Percentiles rank a stretch among this genome's conserved stretches.
Evolutionary conservation across 2,329 filamentous ascomycete genomes (phyloP).

Genomic region (Exophiala sp.): DNA sequence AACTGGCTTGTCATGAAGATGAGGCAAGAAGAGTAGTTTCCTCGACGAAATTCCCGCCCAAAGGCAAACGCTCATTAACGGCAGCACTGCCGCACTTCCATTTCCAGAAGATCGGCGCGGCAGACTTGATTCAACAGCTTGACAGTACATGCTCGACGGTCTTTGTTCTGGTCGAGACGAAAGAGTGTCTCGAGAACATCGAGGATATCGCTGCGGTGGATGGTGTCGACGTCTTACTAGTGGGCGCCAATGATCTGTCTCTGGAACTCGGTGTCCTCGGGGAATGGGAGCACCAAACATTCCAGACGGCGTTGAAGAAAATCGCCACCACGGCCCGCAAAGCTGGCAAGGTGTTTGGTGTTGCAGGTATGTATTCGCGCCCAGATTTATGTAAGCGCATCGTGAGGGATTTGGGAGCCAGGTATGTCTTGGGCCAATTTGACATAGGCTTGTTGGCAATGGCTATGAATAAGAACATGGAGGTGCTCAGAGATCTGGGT

Average conservation of each 20-base stretch:
- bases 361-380: neutral
- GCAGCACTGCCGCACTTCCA: conserved; percentile 14
- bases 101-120: neutral
- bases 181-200: conserved; percentile 8
- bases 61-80: conserved; percentile 12
- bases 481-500: conserved; percentile 1
- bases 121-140: neutral
- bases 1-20: neutral
- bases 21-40: conserved; percentile 7
- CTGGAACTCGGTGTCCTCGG: conserved; percentile 10
- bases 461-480: conserved; percentile 13
- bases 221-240: conserved; percentile 18
- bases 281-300: conserved; percentile 12
- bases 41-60: conserved; percentile 11
- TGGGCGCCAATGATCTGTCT: conserved; percentile 18
- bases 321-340: neutral
- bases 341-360: neutral
- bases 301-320: conserved; percentile 2
- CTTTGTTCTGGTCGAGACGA: conserved; percentile 18
- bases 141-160: conserved; percentile 13
- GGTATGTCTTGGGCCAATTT: conserved; percentile 11
- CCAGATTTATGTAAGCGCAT: neutral
- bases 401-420: conserved; percentile 5
- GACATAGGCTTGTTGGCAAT: conserved; percentile 16
- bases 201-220: conserved; percentile 17